Conservation (phyloP, 345 rosid genomes). For the Eucalyptus lansdowneana region DNA sequence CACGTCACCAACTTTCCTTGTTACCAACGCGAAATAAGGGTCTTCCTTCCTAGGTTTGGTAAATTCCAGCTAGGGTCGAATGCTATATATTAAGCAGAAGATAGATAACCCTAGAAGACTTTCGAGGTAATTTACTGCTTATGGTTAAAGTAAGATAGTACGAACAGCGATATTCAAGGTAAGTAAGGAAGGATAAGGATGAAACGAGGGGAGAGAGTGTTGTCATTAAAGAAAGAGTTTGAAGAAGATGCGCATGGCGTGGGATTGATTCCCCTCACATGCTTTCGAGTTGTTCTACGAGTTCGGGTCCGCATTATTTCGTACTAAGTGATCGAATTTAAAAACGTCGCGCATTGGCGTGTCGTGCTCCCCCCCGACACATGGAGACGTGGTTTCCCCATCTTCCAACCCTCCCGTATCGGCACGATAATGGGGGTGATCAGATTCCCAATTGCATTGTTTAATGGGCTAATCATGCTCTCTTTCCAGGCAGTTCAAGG, state of each 20-base stretch:
- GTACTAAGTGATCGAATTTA: not conserved
- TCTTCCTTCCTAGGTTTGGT: not conserved
- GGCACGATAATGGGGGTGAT: not conserved
- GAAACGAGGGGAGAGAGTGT: not conserved
- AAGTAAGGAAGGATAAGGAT: not conserved
- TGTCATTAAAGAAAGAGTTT: not conserved
- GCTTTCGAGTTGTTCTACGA: conserved; percentile 22
- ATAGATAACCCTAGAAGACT: not conserved
- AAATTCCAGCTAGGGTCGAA: not conserved
- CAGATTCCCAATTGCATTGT: not conserved
- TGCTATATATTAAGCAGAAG: not conserved
- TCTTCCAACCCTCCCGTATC: conserved; percentile 22
- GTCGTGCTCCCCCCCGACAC: conserved; percentile 52
- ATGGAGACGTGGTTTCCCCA: conserved; percentile 28
- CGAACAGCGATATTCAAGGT: not conserved
- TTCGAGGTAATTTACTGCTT: not conserved
- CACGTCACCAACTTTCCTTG: not conserved
- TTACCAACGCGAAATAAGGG: not conserved
- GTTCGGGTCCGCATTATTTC: not conserved
- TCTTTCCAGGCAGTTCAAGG: not conserved
- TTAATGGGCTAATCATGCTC: not conserved
- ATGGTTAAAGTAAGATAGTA: not conserved
- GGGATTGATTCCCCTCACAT: conserved; percentile 13
- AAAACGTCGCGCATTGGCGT: not conserved
- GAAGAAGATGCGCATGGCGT: conserved; percentile 28